phyloP scores from a whole-genome alignment of 441 rosid species.

The Gossypium davidsonii region DNA sequence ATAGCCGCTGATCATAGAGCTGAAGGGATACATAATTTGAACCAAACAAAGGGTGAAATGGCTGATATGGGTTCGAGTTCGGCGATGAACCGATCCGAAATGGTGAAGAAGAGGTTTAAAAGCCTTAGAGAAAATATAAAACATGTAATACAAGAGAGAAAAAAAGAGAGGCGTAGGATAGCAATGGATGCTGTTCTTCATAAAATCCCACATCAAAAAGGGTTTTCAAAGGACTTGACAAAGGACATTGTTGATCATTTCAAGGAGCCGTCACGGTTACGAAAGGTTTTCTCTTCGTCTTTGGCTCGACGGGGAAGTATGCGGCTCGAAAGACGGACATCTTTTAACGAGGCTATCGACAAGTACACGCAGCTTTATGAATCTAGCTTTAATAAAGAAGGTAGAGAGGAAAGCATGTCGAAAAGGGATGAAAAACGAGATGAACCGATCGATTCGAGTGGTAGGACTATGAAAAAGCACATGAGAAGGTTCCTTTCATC shows the following conservation, averaged over 20 bases:
- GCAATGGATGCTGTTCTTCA: slow-evolving; percentile 77
- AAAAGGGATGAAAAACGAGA: slow-evolving; percentile 26
- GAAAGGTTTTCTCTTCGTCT: slow-evolving; percentile 10
- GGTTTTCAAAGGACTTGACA: slow-evolving; percentile 47
- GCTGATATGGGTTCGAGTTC: slow-evolving; percentile 23
- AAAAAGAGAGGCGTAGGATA: slow-evolving; percentile 59
- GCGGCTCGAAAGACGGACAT: slow-evolving; percentile 37
- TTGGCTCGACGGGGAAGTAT: slow-evolving; percentile 16
- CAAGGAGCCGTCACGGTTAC: slow-evolving; percentile 16
- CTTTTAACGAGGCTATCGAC: slow-evolving; percentile 51
- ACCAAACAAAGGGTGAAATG: slow-evolving; percentile 22
- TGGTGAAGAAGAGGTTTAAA: slow-evolving; percentile 50
- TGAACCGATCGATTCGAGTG: slow-evolving; percentile 27
- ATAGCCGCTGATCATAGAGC: slow-evolving; percentile 27
- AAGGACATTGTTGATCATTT: slow-evolving; percentile 28
- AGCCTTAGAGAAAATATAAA: slow-evolving; percentile 59
- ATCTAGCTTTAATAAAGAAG: slow-evolving; percentile 40
- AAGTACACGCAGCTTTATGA: slow-evolving; percentile 60
- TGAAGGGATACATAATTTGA: slow-evolving; percentile 31
- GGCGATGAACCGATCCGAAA: slow-evolving; percentile 31
- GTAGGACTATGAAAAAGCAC: slow-evolving; percentile 19
- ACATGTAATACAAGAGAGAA: slow-evolving; percentile 46
- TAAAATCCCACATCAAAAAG: slow-evolving; percentile 55
- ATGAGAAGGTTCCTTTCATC: slow-evolving; percentile 55
- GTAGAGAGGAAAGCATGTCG: slow-evolving; percentile 23